Percentiles rank a stretch among this genome's conserved stretches.
Conservation (phyloP, 2,329 filamentous ascomycete species). For the Polychaeton citri region DNA sequence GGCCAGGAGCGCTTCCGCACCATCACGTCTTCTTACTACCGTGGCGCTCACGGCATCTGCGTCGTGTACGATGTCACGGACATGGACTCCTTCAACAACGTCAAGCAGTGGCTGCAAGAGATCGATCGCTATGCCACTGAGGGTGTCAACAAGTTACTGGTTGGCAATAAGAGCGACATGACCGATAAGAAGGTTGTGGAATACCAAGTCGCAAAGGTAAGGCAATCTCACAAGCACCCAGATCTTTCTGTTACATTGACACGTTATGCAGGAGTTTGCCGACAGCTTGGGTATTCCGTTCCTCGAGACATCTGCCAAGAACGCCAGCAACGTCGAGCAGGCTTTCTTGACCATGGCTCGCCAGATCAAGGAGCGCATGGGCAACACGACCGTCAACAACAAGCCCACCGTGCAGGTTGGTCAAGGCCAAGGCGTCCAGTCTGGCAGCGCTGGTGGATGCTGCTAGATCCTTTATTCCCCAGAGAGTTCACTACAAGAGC, state of each 20-base stretch:
- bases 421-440: slow-evolving; percentile 85
- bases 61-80: slow-evolving; percentile 99
- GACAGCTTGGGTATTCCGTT: slow-evolving; percentile 98
- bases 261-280: slow-evolving; percentile 69
- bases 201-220: slow-evolving; percentile 97
- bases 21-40: slow-evolving; percentile 99
- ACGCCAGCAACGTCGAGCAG: slow-evolving; percentile 98
- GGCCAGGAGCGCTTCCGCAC: slow-evolving; percentile 99
- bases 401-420: slow-evolving; percentile 96
- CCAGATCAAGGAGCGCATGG: slow-evolving; percentile 99
- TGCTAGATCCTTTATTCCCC: slow-evolving; percentile 61
- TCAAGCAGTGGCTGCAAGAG: slow-evolving; percentile 99
- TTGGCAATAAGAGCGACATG: slow-evolving; percentile 99
- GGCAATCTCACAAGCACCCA: slow-evolving; percentile 15
- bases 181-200: slow-evolving; percentile 99
- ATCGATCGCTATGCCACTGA: slow-evolving; percentile 98
- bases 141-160: slow-evolving; percentile 97
- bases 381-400: slow-evolving; percentile 92
- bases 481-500: no score
- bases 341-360: slow-evolving; percentile 99
- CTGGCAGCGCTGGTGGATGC: slow-evolving; percentile 72
- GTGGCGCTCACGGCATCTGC: slow-evolving; percentile 96
- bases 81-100: slow-evolving; percentile 99
- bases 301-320: slow-evolving; percentile 99
- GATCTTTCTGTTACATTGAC: slow-evolving; percentile 7